Evolutionary conservation across 805 yeast genomes (phyloP).

Genomic region (Yarrowia sp.): DNA sequence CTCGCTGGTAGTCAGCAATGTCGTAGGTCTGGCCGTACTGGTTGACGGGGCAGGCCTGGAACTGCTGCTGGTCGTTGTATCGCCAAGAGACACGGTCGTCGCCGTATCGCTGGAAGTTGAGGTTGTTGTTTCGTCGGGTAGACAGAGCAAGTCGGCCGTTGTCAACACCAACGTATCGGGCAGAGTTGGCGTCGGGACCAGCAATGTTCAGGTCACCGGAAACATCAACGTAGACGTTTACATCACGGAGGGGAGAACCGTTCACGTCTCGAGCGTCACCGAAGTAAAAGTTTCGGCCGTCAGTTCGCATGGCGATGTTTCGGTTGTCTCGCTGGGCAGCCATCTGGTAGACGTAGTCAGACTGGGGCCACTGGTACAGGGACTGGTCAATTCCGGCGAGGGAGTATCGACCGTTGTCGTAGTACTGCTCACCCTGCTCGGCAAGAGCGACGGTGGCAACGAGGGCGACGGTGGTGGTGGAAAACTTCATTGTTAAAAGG

Average conservation of each 20-base stretch:
- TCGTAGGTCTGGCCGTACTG: conserved; percentile 13
- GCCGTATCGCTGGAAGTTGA: conserved; percentile 9
- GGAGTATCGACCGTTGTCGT: conserved; percentile 13
- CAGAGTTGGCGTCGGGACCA: conserved; percentile 12
- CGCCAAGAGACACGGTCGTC: conserved; percentile 11
- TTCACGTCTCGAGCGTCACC: conserved; percentile 8
- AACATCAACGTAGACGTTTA: neutral
- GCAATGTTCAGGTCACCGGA: conserved; percentile 8
- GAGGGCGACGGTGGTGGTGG: conserved; percentile 11
- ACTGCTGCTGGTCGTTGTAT: conserved; percentile 14
- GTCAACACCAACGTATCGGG: conserved; percentile 18
- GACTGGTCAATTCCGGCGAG: conserved; percentile 1
- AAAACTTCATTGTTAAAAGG: conserved; percentile 14
- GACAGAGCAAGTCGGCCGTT: conserved; percentile 16
- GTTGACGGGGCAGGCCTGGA: conserved; percentile 20
- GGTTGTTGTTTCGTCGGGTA: neutral
- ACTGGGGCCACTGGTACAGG: conserved; percentile 20
- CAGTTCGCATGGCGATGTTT: conserved; percentile 16
- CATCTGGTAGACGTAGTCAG: conserved; percentile 23
- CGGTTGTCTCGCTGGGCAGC: conserved; percentile 6
- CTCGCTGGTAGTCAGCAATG: neutral
- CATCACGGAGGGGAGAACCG: conserved; percentile 10
- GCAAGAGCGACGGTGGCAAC: conserved; percentile 14
- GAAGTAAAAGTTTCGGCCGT: conserved; percentile 19
- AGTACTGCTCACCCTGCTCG: neutral